Conservation (phyloP, 306 rosid genomes). For the Fragaria vesca region DNA sequence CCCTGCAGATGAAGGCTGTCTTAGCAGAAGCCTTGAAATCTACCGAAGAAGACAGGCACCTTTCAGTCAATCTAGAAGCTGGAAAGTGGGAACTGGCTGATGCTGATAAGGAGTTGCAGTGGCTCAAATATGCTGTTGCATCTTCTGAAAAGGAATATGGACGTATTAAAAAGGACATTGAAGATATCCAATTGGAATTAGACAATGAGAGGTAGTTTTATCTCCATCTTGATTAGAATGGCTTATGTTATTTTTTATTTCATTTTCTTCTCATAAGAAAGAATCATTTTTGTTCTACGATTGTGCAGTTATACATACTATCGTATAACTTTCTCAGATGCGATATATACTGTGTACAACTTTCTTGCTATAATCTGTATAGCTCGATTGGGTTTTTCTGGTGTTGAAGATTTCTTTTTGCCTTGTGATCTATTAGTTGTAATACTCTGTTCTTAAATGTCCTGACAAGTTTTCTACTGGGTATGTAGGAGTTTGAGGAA, state of each 20-base stretch:
- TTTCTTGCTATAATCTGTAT: background rate
- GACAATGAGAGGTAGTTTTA: slow-evolving; percentile 69
- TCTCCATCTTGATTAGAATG: background rate
- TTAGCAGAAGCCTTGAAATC: slow-evolving; percentile 61
- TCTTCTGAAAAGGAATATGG: slow-evolving; percentile 84
- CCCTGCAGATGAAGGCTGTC: slow-evolving; percentile 60
- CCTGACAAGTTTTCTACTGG: slow-evolving; percentile 25
- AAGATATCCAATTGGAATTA: slow-evolving; percentile 57
- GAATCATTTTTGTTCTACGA: background rate
- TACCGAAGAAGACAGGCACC: slow-evolving; percentile 66
- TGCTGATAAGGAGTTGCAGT: slow-evolving; percentile 86
- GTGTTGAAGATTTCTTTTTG: background rate
- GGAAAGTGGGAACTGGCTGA: slow-evolving; percentile 81
- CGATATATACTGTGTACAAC: background rate
- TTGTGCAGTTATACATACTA: background rate
- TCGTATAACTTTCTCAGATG: background rate
- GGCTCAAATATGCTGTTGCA: slow-evolving; percentile 60
- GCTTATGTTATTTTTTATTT: background rate
- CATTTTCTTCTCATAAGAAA: background rate
- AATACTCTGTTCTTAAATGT: slow-evolving; percentile 3
- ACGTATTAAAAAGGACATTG: slow-evolving; percentile 63
- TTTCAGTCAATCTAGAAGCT: slow-evolving; percentile 59
- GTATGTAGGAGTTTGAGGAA: slow-evolving; percentile 58
- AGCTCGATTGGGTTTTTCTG: background rate
- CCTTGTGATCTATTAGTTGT: slow-evolving; percentile 2